Conservation (phyloP, 129 eudicot genomes). For the Chrysanthemum seticuspe region DNA sequence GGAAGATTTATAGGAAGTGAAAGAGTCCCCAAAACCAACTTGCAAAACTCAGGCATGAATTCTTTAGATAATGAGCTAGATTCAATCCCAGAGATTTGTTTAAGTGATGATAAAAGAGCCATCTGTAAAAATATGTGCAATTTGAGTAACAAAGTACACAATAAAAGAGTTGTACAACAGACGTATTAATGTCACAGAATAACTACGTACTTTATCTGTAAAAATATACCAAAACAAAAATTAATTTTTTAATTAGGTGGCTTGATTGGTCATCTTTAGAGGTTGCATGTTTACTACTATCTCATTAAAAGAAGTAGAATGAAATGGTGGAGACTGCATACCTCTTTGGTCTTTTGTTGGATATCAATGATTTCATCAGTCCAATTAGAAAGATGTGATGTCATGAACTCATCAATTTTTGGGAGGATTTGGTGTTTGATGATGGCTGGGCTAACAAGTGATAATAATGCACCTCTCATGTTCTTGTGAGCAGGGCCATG, state of each 20-base stretch:
- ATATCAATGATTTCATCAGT: constrained; percentile 67
- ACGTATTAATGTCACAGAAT: background rate
- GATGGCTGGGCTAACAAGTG: constrained; percentile 78
- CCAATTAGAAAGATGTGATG: constrained; percentile 84
- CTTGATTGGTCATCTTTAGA: too few relatives aligned
- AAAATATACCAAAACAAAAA: too few relatives aligned
- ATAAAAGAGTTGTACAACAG: background rate
- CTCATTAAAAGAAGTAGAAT: background rate
- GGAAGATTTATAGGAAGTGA: constrained; percentile 97
- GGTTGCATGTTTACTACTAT: too few relatives aligned
- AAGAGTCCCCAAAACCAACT: constrained; percentile 88
- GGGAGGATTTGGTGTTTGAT: constrained; percentile 76
- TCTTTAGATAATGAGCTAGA: constrained; percentile 53
- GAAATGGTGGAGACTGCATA: constrained; percentile 15
- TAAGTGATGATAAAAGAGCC: constrained; percentile 87
- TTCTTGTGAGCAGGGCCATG: constrained; percentile 95
- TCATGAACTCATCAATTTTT: constrained; percentile 85
- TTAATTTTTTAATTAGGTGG: too few relatives aligned
- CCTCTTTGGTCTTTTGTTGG: constrained; percentile 98
- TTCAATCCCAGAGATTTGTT: constrained; percentile 78
- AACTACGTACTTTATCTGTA: too few relatives aligned
- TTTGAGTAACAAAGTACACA: constrained; percentile 18
- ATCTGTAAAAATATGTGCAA: constrained; percentile 47
- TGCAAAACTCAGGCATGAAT: constrained; percentile 92
- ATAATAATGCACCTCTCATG: constrained; percentile 96